Conservation (phyloP, 2,329 filamentous ascomycete genomes). For the Trichoderma sp. region DNA sequence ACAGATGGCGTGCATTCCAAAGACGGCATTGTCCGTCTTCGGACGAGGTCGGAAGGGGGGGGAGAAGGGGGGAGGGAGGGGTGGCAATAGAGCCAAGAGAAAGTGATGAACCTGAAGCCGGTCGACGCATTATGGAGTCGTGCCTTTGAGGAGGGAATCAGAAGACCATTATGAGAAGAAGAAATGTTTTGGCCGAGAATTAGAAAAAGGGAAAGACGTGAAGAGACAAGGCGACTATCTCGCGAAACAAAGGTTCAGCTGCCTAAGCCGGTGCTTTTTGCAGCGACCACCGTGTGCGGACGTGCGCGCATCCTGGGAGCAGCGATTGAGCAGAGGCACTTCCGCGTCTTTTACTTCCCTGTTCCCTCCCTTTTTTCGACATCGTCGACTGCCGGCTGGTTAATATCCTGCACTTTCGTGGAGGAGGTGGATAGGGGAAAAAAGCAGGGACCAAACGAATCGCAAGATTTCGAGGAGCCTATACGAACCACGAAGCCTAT, state of each 20-base stretch:
- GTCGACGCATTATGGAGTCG: neutral
- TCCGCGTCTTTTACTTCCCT: neutral
- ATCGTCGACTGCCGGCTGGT: neutral
- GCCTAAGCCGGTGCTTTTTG: neutral
- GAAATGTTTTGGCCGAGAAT: neutral
- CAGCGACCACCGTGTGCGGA: constrained; percentile 3
- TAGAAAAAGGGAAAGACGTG: neutral
- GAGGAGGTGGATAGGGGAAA: neutral
- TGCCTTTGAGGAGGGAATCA: neutral
- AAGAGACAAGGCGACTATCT: neutral
- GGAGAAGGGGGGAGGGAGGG: constrained; percentile 16
- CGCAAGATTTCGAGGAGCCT: no score
- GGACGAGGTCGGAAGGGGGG: constrained; percentile 30
- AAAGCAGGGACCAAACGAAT: neutral
- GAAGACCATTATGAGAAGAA: neutral
- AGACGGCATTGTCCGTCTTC: constrained; percentile 35
- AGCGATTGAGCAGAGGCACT: neutral
- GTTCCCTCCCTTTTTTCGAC: neutral
- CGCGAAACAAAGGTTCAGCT: neutral
- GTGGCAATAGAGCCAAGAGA: neutral
- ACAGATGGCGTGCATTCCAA: constrained; percentile 29
- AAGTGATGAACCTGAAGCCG: neutral
- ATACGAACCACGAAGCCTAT: neutral
- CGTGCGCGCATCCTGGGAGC: neutral
- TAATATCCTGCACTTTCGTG: neutral